Evolutionary conservation across 75 land plant species (phyloP).

Genomic region (Selaginella tamariscina): DNA sequence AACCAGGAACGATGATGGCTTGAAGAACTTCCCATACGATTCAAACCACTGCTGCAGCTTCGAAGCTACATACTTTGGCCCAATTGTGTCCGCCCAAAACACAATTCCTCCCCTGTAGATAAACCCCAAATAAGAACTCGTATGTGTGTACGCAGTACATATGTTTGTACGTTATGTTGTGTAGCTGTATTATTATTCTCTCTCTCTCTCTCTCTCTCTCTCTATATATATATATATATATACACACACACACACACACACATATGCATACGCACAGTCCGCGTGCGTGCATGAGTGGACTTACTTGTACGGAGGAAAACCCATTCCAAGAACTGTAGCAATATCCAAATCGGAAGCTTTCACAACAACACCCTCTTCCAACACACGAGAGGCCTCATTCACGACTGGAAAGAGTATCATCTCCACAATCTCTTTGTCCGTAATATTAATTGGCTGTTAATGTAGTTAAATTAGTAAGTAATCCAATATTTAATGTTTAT

Average conservation of each 20-base stretch:
- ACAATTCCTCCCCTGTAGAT: slow-evolving; percentile 74
- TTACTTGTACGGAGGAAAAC: slow-evolving; percentile 85
- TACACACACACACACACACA: neutral
- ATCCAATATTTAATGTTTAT: neutral
- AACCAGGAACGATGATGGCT: slow-evolving; percentile 68
- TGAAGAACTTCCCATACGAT: slow-evolving; percentile 62
- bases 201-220: neutral
- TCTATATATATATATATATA: no score
- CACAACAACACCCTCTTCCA: slow-evolving; percentile 66
- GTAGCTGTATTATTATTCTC: no score
- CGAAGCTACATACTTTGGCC: slow-evolving; percentile 41
- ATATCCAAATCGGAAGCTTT: slow-evolving; percentile 82
- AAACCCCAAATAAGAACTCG: neutral
- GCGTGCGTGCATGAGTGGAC: neutral
- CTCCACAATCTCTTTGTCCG: slow-evolving; percentile 9
- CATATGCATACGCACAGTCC: neutral
- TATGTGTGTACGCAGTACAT: neutral
- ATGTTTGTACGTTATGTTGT: no score
- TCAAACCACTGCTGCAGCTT: slow-evolving; percentile 61
- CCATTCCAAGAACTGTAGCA: slow-evolving; percentile 87
- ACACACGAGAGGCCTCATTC: slow-evolving; percentile 34
- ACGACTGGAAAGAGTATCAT: slow-evolving; percentile 37
- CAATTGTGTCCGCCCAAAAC: slow-evolving; percentile 81
- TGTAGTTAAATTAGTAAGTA: neutral
- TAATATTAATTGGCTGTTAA: neutral